Base-by-base conservation (phyloP, 129 eudicot species). In the Rutidosis leptorrhynchoides region DNA sequence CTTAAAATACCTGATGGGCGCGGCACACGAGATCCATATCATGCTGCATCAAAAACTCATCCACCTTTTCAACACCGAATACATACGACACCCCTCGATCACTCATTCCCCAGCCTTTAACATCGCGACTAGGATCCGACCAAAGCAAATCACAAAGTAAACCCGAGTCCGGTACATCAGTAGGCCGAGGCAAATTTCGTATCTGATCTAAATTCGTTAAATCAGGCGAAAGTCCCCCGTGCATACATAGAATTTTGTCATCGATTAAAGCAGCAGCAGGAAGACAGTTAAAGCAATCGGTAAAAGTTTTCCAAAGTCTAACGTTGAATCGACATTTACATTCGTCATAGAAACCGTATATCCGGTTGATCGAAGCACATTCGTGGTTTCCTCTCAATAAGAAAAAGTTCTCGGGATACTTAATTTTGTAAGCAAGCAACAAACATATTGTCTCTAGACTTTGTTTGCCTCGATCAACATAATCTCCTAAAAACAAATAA, bases 1-100 rank as follows among this genome's bases (percentile, higher is more conserved):
- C n/a, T n/a, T n/a, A n/a, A n/a, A n/a, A n/a, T n/a, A n/a, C 71
- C 71, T 67, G 71, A 67, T 67, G 71, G 40, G 61, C 71, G 5
- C 71, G 43, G 24, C 71, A 67, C 21, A 67, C 40, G 52, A 67
- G 71, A 55, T 67, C 71, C 58, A 67, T 55, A 67, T 67, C 62
- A 21, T 67, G 58, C 32, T 67, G 58, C 62, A 6, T 29, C 33
- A 67, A 21, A 51, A 67, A 67, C 30, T 67, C 71, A 19, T 42
- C 16, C 56, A 67, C 71, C 55, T 52, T 67, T 12, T 67, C 71
- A 67, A 62, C 71, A 11, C 71, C 71, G 52, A 67, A 67, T 10
- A 62, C 52, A 67, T 24, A 67, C 3, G 71, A 67, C 22, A 67
- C 71, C 8, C 71, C 71, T 2, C 71, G 37, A 52, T 67, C 71